Base-by-base conservation (phyloP, 345 rosid species). In the Zanthoxylum bungeanum region DNA sequence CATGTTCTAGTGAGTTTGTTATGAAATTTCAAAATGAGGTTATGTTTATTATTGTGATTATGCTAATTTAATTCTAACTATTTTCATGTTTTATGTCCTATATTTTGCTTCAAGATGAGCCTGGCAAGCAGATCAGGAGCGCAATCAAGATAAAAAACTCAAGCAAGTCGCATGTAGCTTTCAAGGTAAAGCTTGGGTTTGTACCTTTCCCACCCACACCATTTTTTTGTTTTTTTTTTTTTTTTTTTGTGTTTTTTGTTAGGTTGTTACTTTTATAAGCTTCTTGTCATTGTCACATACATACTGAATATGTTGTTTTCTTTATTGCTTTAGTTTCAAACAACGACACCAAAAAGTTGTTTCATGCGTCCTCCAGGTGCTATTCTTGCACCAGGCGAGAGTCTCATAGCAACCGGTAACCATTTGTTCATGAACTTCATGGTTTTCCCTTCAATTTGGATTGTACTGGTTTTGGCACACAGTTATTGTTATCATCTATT, bases 311-410 rank as follows among this genome's bases (percentile, higher is more conserved):
- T 53, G 12, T 2, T n/a, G 49, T 63, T 73, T 61, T 6, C 16
- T 46, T n/a, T n/a, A n/a, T 51, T 73, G 60, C 27, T 80, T 76
- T 73, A 95, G 98, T 95, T 95, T 79, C 99, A 95, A 89, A 95
- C 99, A 28, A 95, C 97, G 40, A 94, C 91, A 25, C 99, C 98
- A 1, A 95, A 95, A 80, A 95, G 99, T 83, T 95, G 99, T 77
- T 95, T 91, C 82, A 95, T 95, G 99, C 97, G 99, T 49, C 99
- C 99, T 37, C 97, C 98, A 0, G 99, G 96, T 39, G 97, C 94
- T 50, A 80, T 95, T 80, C 98, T 95, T 80, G 78, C 94, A 64
- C 98, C 99, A 24, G 90, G 97, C 21, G 97, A 95, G 81, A 87
- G 87, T 75, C 68, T 95, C 64, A 80, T 93, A 3, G 98, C 97